Conservation (phyloP, 1,139 yeast species). For the Candida smagusa region DNA sequence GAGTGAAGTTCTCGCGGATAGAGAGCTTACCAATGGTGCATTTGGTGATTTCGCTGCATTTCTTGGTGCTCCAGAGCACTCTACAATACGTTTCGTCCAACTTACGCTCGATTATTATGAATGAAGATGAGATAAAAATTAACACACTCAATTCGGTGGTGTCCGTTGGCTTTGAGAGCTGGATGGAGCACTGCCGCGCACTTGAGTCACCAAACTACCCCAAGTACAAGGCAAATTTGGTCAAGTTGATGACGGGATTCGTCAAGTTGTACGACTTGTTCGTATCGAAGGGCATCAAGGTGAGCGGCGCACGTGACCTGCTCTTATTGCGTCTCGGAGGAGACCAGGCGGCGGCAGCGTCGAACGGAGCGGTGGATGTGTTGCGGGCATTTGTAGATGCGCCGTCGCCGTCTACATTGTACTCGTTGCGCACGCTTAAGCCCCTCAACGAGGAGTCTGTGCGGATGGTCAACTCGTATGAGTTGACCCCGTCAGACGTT, state of each 20-base stretch:
- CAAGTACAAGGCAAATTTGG: constrained; percentile 15
- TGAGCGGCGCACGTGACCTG: too few relatives aligned
- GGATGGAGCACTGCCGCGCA: constrained; percentile 19
- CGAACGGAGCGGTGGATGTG: too few relatives aligned
- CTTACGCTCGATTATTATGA: constrained; percentile 12
- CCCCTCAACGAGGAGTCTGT: constrained; percentile 4
- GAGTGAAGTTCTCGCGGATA: constrained; percentile 2
- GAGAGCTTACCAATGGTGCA: constrained; percentile 15
- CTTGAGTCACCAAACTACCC: constrained; percentile 7
- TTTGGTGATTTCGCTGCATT: constrained; percentile 29
- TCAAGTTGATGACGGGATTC: constrained; percentile 26
- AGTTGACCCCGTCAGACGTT: constrained; percentile 4
- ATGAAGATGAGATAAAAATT: constrained; percentile 7
- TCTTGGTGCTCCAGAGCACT: constrained; percentile 28
- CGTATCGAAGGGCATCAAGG: constrained; percentile 1
- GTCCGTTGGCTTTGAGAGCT: constrained; percentile 19
- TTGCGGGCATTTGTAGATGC: not conserved
- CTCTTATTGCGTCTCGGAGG: too few relatives aligned
- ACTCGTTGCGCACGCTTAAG: not conserved
- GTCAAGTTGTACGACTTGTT: constrained; percentile 16
- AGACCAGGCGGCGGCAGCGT: too few relatives aligned
- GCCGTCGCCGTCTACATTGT: constrained; percentile 1
- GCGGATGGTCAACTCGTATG: constrained; percentile 4
- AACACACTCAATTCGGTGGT: constrained; percentile 8
- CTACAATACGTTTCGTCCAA: constrained; percentile 24